Evolutionary conservation across 192 early-diverging fungal genomes (phyloP), one percentile per base, ranked within the genome.

Genomic region (Umbelopsis sp.): DNA sequence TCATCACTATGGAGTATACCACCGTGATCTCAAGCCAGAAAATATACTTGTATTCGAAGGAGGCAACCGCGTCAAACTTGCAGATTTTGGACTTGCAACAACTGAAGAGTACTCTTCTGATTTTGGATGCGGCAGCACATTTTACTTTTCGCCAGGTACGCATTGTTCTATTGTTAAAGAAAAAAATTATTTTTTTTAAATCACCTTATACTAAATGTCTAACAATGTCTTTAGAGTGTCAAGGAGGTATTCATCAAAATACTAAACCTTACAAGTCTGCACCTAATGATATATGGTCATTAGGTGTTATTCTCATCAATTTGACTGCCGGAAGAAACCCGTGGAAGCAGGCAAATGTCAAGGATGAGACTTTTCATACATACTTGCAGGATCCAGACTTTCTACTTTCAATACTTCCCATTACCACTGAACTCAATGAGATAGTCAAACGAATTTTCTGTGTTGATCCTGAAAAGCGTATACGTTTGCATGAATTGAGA

Each of bases 51-150:
- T 84, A 7, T 75, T 75, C 46, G 86, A 86, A 68, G 83, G 83
- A 18, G 86, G 89, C 21, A 84, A 82, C 3, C 86, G 85, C 35
- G 72, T 96, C 58, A 96, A 95, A 80, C 82, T 97, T 16, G 91
- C 93, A 11, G 95, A 97, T 84, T 97, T 97, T 89, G 95, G 95
- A 8, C 88, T 97, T 37, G 91, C 95, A 20, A 97, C 96, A 46
- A 87, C 81, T 66, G 89, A 94, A 55, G 82, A 85, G 48, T 82
- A 89, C 51, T 94, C 93, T 15, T 84, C 74, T 45, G 96, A 95
- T 71, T 92, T 92, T 87, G 95, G 95, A 49, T 95, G 94, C 76
- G 96, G 96, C 41, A 90, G 86, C 66, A 82, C 85, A 15, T 88
- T 86, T 74, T 82, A 86, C 66, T 82, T 84, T 77, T 81, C 88